Percentiles rank a stretch among this genome's conserved stretches.
Evolutionary conservation across 2,329 filamentous ascomycete species (phyloP).

Genomic region (Alternaria sp.): DNA sequence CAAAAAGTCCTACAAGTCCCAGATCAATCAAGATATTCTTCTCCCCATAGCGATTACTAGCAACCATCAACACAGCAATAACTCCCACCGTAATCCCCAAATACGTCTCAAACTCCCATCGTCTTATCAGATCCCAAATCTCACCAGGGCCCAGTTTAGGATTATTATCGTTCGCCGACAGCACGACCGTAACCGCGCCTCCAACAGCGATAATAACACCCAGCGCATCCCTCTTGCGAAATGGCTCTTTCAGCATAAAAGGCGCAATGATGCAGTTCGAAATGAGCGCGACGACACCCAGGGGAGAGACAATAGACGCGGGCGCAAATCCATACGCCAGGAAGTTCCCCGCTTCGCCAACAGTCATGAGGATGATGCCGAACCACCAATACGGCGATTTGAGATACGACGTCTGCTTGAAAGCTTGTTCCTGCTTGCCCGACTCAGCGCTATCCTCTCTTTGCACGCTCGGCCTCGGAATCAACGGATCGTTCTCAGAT

Average conservation of each 20-base stretch:
- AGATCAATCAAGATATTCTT: slow-evolving; percentile 90
- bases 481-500: slow-evolving; percentile 48
- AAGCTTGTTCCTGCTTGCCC: slow-evolving; percentile 41
- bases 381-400: slow-evolving; percentile 96
- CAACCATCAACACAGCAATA: slow-evolving; percentile 81
- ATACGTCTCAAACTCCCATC: slow-evolving; percentile 91
- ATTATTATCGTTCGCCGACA: slow-evolving; percentile 89
- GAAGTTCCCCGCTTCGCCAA: slow-evolving; percentile 96
- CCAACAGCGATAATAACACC: slow-evolving; percentile 87
- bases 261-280: slow-evolving; percentile 98
- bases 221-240: slow-evolving; percentile 83
- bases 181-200: slow-evolving; percentile 89
- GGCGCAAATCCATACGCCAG: slow-evolving; percentile 97
- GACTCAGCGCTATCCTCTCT: slow-evolving; percentile 35
- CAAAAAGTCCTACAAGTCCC: slow-evolving; percentile 91
- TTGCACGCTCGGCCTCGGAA: slow-evolving; percentile 30
- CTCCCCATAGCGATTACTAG: slow-evolving; percentile 83
- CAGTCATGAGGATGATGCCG: slow-evolving; percentile 89
- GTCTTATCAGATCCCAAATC: slow-evolving; percentile 88
- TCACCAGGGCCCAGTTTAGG: slow-evolving; percentile 90
- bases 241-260: slow-evolving; percentile 89
- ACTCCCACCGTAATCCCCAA: slow-evolving; percentile 77
- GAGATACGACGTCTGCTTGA: slow-evolving; percentile 76
- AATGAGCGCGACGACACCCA: slow-evolving; percentile 95
- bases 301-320: slow-evolving; percentile 93